Evolutionary conservation across 2,329 filamentous ascomycete species (phyloP), one percentile per base, ranked within the genome.

Genomic region (Microdochium bolleyi): DNA sequence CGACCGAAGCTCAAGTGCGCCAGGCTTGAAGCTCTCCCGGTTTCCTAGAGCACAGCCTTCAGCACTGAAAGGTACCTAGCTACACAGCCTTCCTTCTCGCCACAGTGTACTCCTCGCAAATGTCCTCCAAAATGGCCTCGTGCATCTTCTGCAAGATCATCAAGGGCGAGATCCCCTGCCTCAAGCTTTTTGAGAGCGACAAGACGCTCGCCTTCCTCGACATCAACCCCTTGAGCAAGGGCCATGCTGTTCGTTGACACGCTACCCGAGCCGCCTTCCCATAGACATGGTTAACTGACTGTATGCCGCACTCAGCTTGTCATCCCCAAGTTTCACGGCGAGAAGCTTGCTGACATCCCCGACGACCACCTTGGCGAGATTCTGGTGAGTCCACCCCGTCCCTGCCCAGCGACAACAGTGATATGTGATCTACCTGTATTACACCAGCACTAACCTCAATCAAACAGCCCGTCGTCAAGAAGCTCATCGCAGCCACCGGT

Each of bases 91-190:
- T n/a, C n/a, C n/a, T n/a, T n/a, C n/a, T n/a, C n/a, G n/a, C n/a
- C n/a, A n/a, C n/a, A n/a, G n/a, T n/a, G n/a, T n/a, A n/a, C n/a
- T 22, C 38, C 50, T 62, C 49, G 50, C 56, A 50, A 52, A 68
- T 69, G 63, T 56, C 61, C 37, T 67, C 59, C 54, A 73, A 61
- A 55, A 80, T 82, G 75, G 79, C 85, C 52, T 77, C 86, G 57
- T 99, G 94, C 70, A 90, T 97, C 67, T 99, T 99, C 77, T 99
- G 94, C 80, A 95, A 90, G 72, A 97, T 99, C 68, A 87, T 99
- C 76, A 95, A 95, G 81, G 92, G 92, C 78, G 65, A 55, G 56
- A 96, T 99, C 69, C 94, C 94, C 49, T 92, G 84, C 62, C 87
- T 97, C 78, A 99, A 96, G 81, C 85, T 99, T 72, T 92, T 89